Evolutionary conservation across 306 rosid species (phyloP), one percentile per base, ranked within the genome.

Genomic region (Ceratonia siliqua): DNA sequence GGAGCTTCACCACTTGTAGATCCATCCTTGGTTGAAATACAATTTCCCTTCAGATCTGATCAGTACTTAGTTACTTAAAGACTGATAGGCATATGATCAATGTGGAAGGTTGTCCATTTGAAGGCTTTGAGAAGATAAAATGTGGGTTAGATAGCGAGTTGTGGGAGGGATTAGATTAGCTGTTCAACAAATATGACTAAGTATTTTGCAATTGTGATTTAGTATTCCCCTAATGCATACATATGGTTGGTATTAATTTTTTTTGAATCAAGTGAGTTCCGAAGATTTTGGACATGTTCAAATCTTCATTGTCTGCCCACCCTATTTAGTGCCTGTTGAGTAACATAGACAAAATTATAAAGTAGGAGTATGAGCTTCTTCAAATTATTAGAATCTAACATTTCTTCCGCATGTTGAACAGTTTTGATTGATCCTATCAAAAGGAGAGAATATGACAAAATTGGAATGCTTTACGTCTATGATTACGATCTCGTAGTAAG

Each of bases 341-440:
- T 48, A 39, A 66, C 43, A 35, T 20, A 45, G 43, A 61, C 8
- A 6, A 42, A 14, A 24, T 43, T 27, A 6, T 66, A 28, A 62
- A 36, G 13, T 9, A 9, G 42, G 27, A 10, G 32, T 32, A 15
- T 62, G 67, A 52, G 21, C 18, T 20, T 30, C 10, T 65, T 35
- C 73, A 41, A 65, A 46, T 68, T 32, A 54, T 82, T 72, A 59
- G 30, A 50, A 79, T 74, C 81, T 90, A 73, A 89, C 76, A 12
- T 8, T 17, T 78, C 25, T 70, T 50, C 62, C 50, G 55, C 70
- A 67, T 79, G 17, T 78, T 55, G 35, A 11, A 75, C 97, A 95
- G 99, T 95, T 78, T 83, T 95, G 89, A 89, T 96, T 73, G 97
- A 93, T 83, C 97, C 98, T 21, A 90, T 62, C 73, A 88, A 82